These are phyloP conservation scores for Fragaria iinumae DNA, from an alignment of 306 rosid genomes.

Conservation along the genomic window DNA sequence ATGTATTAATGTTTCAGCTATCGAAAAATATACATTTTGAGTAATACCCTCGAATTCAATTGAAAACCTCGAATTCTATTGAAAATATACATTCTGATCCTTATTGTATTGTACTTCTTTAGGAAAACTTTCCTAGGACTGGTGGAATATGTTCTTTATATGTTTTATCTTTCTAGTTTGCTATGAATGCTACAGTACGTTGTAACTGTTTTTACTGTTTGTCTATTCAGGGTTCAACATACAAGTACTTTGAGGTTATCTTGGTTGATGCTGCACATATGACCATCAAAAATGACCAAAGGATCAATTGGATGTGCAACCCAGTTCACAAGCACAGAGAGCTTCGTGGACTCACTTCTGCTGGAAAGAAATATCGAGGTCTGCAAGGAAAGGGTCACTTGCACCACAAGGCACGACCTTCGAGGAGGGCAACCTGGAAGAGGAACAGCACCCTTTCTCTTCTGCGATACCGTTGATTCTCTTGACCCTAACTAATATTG, in stretches of 20 bases:
- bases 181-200: neutral
- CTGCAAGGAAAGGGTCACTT: slow-evolving; percentile 72
- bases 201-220: neutral
- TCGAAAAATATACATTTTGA: neutral
- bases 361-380: slow-evolving; percentile 79
- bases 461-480: slow-evolving; percentile 29
- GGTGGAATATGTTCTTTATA: neutral
- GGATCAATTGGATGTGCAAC: slow-evolving; percentile 31
- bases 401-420: slow-evolving; percentile 67
- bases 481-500: neutral
- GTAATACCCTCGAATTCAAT: too few relatives aligned
- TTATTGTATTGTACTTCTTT: neutral
- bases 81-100: neutral
- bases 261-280: slow-evolving; percentile 25
- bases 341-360: slow-evolving; percentile 73
- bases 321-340: slow-evolving; percentile 38
- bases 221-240: slow-evolving; percentile 15
- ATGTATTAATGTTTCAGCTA: too few relatives aligned
- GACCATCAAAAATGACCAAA: slow-evolving; percentile 28
- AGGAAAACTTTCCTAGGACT: neutral
- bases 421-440: slow-evolving; percentile 58
- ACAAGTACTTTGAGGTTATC: slow-evolving; percentile 26
- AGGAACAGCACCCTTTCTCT: slow-evolving; percentile 40
- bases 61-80: neutral
- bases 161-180: neutral